These are phyloP conservation scores for Zymoseptoria passerinii DNA, from an alignment of 2,329 filamentous ascomycete genomes.

Conservation along the genomic window DNA sequence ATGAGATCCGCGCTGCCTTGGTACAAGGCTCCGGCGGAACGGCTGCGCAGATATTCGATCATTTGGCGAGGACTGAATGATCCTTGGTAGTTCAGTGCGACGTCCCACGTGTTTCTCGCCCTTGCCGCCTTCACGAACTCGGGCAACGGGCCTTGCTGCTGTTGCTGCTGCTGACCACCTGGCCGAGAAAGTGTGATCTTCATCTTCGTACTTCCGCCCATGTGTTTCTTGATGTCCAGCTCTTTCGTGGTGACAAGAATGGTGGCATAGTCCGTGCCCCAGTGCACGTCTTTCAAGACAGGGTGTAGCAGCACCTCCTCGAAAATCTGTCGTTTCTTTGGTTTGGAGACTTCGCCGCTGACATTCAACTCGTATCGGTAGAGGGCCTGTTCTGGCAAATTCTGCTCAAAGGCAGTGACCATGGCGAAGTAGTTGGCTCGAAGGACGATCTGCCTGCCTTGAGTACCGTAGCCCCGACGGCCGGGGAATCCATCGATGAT, in stretches of 20 bases:
- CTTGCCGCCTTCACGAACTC: conserved; percentile 21
- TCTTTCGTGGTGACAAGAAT: conserved; percentile 28
- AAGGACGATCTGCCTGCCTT: conserved; percentile 32
- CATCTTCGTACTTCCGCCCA: conserved; percentile 1
- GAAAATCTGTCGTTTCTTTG: conserved; percentile 42
- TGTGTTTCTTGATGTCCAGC: conserved; percentile 16
- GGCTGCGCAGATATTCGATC: conserved; percentile 36
- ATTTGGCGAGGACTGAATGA: conserved; percentile 35
- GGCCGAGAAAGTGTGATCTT: conserved; percentile 28
- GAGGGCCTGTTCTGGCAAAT: conserved; percentile 21
- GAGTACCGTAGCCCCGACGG: conserved; percentile 31
- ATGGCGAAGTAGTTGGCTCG: conserved; percentile 38
- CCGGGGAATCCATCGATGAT: conserved; percentile 27
- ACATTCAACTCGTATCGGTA: conserved; percentile 36
- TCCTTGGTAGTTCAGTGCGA: conserved; percentile 30
- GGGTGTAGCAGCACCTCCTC: conserved; percentile 34
- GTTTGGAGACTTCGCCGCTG: conserved; percentile 28
- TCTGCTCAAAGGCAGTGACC: conserved; percentile 28
- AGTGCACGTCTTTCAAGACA: conserved; percentile 24
- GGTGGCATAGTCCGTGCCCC: conserved; percentile 35
- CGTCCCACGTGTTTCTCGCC: conserved; percentile 29
- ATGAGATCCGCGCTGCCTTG: conserved; percentile 43
- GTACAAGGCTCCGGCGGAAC: conserved; percentile 31
- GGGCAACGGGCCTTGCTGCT: conserved; percentile 5
- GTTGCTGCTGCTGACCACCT: not conserved